phyloP scores from a whole-genome alignment of 75 land plant genomes.

The Picea sitchensis region DNA sequence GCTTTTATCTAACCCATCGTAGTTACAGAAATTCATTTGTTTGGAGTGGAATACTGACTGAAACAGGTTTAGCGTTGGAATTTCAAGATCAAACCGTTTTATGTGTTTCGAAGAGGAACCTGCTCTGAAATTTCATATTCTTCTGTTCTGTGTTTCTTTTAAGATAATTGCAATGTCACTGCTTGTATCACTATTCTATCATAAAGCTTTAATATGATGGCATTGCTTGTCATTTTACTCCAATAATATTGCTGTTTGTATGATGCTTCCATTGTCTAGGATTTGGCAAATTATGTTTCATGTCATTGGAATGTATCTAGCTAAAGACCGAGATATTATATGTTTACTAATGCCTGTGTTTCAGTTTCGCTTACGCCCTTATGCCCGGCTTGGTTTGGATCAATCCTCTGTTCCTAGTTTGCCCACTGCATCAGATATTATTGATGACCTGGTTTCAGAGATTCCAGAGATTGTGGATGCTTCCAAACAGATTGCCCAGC shows the following conservation, averaged over 20 bases:
- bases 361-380: constrained; percentile 91
- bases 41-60: neutral
- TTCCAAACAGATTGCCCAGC: constrained; percentile 38
- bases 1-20: too few relatives aligned
- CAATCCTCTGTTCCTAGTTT: constrained; percentile 54
- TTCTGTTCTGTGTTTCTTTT: neutral
- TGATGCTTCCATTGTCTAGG: neutral
- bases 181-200: neutral
- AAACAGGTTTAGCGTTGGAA: neutral
- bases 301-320: neutral
- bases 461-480: constrained; percentile 75
- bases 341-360: constrained; percentile 1
- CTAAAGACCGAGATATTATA: neutral
- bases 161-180: neutral
- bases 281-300: neutral
- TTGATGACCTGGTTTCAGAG: constrained; percentile 52
- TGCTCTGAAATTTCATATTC: neutral
- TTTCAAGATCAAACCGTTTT: neutral
- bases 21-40: neutral
- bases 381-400: constrained; percentile 75
- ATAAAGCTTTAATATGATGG: neutral
- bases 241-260: neutral
- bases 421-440: constrained; percentile 24
- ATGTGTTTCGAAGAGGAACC: neutral
- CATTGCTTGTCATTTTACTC: neutral